Evolutionary conservation across 1,284 basidiomycete species (phyloP).

Genomic region (Ganoderma lingzhi): DNA sequence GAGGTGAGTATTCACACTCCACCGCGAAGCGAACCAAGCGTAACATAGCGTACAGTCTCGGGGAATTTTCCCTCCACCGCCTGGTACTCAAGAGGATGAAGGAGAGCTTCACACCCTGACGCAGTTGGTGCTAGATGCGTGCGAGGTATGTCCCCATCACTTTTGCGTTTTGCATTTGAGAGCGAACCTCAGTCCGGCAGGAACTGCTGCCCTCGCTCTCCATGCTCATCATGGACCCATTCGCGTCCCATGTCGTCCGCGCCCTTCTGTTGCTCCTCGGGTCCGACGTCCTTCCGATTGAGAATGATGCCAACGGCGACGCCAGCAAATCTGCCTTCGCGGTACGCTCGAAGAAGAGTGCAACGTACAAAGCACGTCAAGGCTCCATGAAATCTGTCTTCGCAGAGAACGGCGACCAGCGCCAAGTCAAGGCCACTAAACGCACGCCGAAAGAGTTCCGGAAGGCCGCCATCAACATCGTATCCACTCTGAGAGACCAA

Average conservation of each 20-base stretch:
- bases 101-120: slow-evolving; percentile 81
- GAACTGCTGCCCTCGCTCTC: slow-evolving; percentile 74
- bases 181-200: slow-evolving; percentile 45
- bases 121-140: slow-evolving; percentile 69
- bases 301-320: slow-evolving; percentile 42
- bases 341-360: slow-evolving; percentile 80
- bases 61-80: slow-evolving; percentile 64
- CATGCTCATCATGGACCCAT: slow-evolving; percentile 79
- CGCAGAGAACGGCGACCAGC: slow-evolving; percentile 51
- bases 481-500: slow-evolving; percentile 60
- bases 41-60: slow-evolving; percentile 53
- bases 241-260: slow-evolving; percentile 89
- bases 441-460: slow-evolving; percentile 61
- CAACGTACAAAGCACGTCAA: slow-evolving; percentile 78
- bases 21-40: neutral
- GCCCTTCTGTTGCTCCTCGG: slow-evolving; percentile 80
- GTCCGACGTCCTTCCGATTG: slow-evolving; percentile 51
- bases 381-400: slow-evolving; percentile 81
- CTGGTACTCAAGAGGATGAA: slow-evolving; percentile 54
- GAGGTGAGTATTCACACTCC: slow-evolving; percentile 64
- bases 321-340: slow-evolving; percentile 41
- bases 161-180: slow-evolving; percentile 11
- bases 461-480: slow-evolving; percentile 57
- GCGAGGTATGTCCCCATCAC: slow-evolving; percentile 58
- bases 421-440: slow-evolving; percentile 41